A percentile compares a stretch with the other conserved stretches of the same genome.
phyloP scores from a whole-genome alignment of 129 eudicot genomes.

The Dittrichia graveolens region DNA sequence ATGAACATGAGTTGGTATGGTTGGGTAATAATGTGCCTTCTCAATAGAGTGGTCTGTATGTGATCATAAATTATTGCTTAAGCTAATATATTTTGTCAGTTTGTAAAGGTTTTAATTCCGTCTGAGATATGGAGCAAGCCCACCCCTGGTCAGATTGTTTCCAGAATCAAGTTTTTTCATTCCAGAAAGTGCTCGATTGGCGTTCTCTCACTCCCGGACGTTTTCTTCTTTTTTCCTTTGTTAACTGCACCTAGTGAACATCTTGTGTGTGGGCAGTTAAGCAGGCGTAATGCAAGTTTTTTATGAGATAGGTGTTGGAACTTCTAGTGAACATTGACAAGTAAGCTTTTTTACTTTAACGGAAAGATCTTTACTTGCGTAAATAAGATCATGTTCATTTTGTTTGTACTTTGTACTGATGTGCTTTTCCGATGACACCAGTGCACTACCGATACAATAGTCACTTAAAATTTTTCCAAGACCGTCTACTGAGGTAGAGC shows the following conservation, averaged over 20 bases:
- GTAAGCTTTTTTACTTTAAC: slow-evolving; percentile 45
- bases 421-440: slow-evolving; percentile 28
- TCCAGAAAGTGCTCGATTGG: slow-evolving; percentile 90
- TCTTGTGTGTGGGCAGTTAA: slow-evolving; percentile 52
- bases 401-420: slow-evolving; percentile 32
- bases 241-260: slow-evolving; percentile 89
- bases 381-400: slow-evolving; percentile 18
- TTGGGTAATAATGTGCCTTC: not conserved
- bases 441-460: slow-evolving; percentile 48
- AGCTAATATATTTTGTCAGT: slow-evolving; percentile 19
- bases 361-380: slow-evolving; percentile 1
- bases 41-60: not conserved
- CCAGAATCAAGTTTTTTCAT: slow-evolving; percentile 56
- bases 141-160: slow-evolving; percentile 69
- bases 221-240: slow-evolving; percentile 76
- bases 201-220: slow-evolving; percentile 67
- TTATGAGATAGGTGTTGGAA: slow-evolving; percentile 67
- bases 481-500: slow-evolving; percentile 44
- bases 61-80: not conserved
- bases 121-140: slow-evolving; percentile 77
- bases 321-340: slow-evolving; percentile 59
- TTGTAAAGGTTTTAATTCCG: slow-evolving; percentile 43
- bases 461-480: slow-evolving; percentile 44
- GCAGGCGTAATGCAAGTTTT: slow-evolving; percentile 61
- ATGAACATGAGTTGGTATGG: slow-evolving; percentile 4